A percentile compares a stretch with the other conserved stretches of the same genome.
phyloP scores from a whole-genome alignment of 2,329 filamentous ascomycete genomes.

The Blumeria graminis region DNA sequence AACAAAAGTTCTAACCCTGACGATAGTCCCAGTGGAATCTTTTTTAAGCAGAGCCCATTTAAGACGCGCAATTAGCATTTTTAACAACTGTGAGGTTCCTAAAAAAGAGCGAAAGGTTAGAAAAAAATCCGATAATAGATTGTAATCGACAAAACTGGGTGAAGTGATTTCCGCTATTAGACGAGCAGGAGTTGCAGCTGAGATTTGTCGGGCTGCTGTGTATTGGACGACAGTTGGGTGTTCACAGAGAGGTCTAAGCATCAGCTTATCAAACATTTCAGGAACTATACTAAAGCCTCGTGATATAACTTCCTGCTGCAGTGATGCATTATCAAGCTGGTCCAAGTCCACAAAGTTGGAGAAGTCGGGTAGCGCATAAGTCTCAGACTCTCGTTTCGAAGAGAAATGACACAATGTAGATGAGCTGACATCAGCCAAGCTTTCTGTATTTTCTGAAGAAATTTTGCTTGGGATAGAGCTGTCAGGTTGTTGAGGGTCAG shows the following conservation, averaged over 20 bases:
- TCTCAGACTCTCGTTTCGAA: slow-evolving; percentile 14
- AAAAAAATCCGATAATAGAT: slow-evolving; percentile 92
- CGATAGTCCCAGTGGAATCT: slow-evolving; percentile 74
- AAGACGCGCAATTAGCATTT: slow-evolving; percentile 63
- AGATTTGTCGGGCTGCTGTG: slow-evolving; percentile 47
- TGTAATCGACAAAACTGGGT: slow-evolving; percentile 85
- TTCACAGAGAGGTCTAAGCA: slow-evolving; percentile 55
- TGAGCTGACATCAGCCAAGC: slow-evolving; percentile 4
- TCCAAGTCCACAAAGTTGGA: not conserved
- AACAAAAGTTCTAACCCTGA: slow-evolving; percentile 88
- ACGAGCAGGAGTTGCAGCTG: slow-evolving; percentile 70
- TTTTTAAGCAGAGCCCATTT: slow-evolving; percentile 62
- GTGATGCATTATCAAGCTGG: not conserved
- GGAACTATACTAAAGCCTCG: slow-evolving; percentile 28
- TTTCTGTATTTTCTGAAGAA: slow-evolving; percentile 7
- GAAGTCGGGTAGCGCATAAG: slow-evolving; percentile 10
- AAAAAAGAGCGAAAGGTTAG: slow-evolving; percentile 82
- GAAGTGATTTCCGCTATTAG: slow-evolving; percentile 94
- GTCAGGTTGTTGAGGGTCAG: slow-evolving; percentile 53
- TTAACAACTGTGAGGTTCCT: slow-evolving; percentile 48
- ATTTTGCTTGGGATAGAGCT: slow-evolving; percentile 49
- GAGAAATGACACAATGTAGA: slow-evolving; percentile 6
- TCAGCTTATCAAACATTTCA: slow-evolving; percentile 60
- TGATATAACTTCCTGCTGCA: not conserved
- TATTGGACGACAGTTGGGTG: slow-evolving; percentile 66